Base-by-base conservation (phyloP, 345 rosid species). In the Gossypium herbaceum region DNA sequence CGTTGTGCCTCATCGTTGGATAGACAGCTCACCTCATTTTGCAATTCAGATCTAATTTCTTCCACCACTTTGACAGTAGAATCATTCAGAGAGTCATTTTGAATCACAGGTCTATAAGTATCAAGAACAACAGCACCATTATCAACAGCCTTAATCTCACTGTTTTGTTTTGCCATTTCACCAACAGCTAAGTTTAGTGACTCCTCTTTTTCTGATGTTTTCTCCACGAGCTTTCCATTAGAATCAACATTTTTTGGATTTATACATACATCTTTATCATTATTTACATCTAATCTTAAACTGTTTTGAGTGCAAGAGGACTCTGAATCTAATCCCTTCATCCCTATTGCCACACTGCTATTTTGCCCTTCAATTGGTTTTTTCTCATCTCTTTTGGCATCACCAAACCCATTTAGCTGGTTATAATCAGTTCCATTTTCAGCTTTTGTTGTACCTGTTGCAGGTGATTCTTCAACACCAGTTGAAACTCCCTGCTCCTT, bases 221-320 rank as follows among this genome's bases (percentile, higher is more conserved):
- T 80, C 50, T 67, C 83, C 58, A 29, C 16, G 63, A 81, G 29
- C 79, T 80, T 65, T 66, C 79, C 90, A 78, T 81, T 82, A 27
- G 82, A 72, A 77, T 83, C 88, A 70, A 73, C 76, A 74, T 79
- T 84, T 78, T 79, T 83, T 51, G 57, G 79, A 71, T 81, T 82
- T 75, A 77, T 78, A 78, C 65, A 81, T 39, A 77, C 73, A 82
- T 82, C 86, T 65, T 76, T 81, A 76, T 81, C 89, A 77, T 86
- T 89, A 80, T 81, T 87, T 78, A 73, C 86, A 82, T 85, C 92
- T 75, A 85, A 72, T 70, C 78, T 79, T 79, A 82, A 60, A 69
- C 81, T 81, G 66, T 86, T 88, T 67, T 72, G 85, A 22, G 89
- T 83, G 82, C 86, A 85, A 76, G 91, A 89, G 75, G 93, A 92